Conservation (phyloP, 2,329 filamentous ascomycete species). For the Xenoacremonium recifei region DNA sequence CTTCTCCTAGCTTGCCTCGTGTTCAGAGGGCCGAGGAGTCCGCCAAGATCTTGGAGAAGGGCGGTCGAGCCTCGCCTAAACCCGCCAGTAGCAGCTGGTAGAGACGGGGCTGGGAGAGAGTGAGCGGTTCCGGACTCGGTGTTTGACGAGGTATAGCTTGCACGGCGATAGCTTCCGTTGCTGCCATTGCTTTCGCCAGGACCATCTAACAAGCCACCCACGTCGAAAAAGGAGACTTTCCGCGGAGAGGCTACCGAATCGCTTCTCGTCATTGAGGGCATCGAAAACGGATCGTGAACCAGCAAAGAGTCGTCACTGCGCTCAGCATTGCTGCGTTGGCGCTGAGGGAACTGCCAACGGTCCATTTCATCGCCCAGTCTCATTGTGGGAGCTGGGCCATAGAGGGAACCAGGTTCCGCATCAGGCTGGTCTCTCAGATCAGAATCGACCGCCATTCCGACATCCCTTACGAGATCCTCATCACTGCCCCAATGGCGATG, state of each 20-base stretch:
- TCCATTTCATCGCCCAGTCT: constrained; percentile 37
- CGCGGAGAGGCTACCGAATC: constrained; percentile 20
- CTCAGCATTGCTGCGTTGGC: constrained; percentile 35
- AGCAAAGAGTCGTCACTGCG: constrained; percentile 46
- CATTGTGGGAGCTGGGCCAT: constrained; percentile 36
- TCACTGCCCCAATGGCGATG: constrained; percentile 82
- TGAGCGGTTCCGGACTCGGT: constrained; percentile 37
- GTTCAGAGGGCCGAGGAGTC: constrained; percentile 46
- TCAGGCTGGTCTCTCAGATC: constrained; percentile 43
- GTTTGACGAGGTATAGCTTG: constrained; percentile 42
- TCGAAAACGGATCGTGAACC: constrained; percentile 32
- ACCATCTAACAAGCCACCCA: constrained; percentile 70
- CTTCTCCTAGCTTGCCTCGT: constrained; percentile 30
- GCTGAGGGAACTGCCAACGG: constrained; percentile 48
- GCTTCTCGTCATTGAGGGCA: constrained; percentile 26
- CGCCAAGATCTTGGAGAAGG: constrained; percentile 58
- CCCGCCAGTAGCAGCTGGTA: constrained; percentile 44
- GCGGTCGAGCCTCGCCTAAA: constrained; percentile 55
- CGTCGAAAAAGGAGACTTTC: constrained; percentile 78
- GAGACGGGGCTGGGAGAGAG: constrained; percentile 39
- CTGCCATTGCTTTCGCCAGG: constrained; percentile 30
- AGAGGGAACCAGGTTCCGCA: constrained; percentile 26
- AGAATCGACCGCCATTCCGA: constrained; percentile 67
- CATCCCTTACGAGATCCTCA: constrained; percentile 78
- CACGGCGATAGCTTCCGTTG: constrained; percentile 34